These are phyloP conservation scores for Populus euphratica DNA, from an alignment of 345 rosid genomes.

Conservation along the genomic window DNA sequence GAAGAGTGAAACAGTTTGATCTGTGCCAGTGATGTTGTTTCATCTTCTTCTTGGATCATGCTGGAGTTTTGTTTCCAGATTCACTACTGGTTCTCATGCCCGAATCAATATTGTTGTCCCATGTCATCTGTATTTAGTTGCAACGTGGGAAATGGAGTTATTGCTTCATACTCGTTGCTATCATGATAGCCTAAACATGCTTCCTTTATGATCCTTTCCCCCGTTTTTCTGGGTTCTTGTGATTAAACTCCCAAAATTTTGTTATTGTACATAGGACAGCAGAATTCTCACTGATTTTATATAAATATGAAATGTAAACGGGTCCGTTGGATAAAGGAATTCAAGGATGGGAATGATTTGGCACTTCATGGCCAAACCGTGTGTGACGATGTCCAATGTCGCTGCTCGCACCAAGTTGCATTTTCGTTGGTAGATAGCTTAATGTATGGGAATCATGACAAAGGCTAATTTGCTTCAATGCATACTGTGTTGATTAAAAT, in stretches of 20 bases:
- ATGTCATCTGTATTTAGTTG: too few relatives aligned
- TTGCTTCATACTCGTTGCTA: neutral
- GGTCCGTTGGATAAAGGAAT: neutral
- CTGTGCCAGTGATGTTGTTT: neutral
- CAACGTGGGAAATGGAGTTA: neutral
- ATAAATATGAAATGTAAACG: neutral
- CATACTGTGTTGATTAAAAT: neutral
- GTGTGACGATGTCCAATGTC: neutral
- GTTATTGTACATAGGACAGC: too few relatives aligned
- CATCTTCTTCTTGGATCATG: neutral
- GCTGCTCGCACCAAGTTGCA: neutral
- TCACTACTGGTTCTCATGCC: neutral
- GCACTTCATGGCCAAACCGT: neutral
- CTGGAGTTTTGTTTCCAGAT: neutral
- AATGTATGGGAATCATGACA: neutral
- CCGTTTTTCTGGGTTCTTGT: neutral
- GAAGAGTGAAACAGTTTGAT: neutral
- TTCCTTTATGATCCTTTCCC: neutral
- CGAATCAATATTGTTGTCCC: neutral
- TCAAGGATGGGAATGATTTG: neutral
- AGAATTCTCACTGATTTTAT: neutral
- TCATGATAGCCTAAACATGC: neutral
- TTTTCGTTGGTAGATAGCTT: neutral
- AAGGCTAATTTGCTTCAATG: neutral
- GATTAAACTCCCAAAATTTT: too few relatives aligned